Percentiles rank a stretch among this genome's conserved stretches.
Conservation (phyloP, 805 yeast species). For the Phaffomyces antillensis region DNA sequence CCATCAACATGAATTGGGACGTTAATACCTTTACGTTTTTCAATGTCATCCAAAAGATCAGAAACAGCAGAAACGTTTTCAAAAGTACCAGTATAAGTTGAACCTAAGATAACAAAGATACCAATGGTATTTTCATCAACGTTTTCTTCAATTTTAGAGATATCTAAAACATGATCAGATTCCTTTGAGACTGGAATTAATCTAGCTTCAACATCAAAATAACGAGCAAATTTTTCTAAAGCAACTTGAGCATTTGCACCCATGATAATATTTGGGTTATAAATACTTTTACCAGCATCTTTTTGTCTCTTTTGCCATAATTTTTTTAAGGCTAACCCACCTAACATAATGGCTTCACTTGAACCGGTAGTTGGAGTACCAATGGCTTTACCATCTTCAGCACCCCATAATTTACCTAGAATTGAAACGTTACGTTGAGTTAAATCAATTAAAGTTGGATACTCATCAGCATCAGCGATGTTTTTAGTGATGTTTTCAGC, state of each 20-base stretch:
- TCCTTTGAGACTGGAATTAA: conserved; percentile 57
- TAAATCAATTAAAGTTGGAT: conserved; percentile 74
- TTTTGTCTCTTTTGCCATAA: conserved; percentile 69
- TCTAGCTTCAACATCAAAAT: conserved; percentile 86
- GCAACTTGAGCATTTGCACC: conserved; percentile 93
- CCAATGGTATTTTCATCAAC: conserved; percentile 93
- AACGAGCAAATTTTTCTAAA: conserved; percentile 86
- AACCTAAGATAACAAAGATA: conserved; percentile 79
- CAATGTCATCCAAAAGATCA: conserved; percentile 60
- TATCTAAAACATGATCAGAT: conserved; percentile 60
- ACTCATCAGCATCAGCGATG: conserved; percentile 89
- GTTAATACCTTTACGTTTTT: conserved; percentile 56
- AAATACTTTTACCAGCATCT: conserved; percentile 50
- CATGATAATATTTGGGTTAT: conserved; percentile 81
- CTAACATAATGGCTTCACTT: conserved; percentile 89
- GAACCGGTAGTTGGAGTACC: conserved; percentile 95
- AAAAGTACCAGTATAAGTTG: conserved; percentile 90
- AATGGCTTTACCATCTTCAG: conserved; percentile 47
- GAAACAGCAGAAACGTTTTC: conserved; percentile 64
- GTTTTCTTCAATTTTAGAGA: conserved; percentile 47
- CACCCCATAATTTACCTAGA: conserved; percentile 75
- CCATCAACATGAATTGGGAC: conserved; percentile 91
- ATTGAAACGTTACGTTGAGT: conserved; percentile 81
- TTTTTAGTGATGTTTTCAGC: conserved; percentile 75
- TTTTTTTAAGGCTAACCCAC: conserved; percentile 89